Percentiles rank a stretch among this genome's conserved stretches.
Conservation (phyloP, 345 rosid species). For the Sapria himalayana region DNA sequence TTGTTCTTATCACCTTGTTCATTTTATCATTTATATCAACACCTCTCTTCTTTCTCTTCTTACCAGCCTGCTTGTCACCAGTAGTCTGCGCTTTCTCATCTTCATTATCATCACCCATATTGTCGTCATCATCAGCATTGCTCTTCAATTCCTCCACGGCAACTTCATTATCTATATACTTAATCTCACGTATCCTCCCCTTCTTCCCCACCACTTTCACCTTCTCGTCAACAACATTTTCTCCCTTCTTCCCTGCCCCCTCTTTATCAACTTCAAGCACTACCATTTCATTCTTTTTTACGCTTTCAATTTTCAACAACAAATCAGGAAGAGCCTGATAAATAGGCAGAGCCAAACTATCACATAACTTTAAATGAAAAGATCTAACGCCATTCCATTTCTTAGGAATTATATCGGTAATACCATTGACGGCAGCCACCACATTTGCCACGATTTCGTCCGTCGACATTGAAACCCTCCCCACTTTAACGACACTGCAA, state of each 20-base stretch:
- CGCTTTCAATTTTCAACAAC: constrained; percentile 36
- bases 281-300: constrained; percentile 7
- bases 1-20: constrained; percentile 1
- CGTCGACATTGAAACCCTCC: constrained; percentile 29
- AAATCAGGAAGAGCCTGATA: constrained; percentile 55
- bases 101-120: constrained; percentile 5
- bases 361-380: constrained; percentile 43
- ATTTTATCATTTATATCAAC: constrained; percentile 5
- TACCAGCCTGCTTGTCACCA: constrained; percentile 9
- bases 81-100: constrained; percentile 8
- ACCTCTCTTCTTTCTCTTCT: constrained; percentile 16
- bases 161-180: constrained; percentile 41
- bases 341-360: constrained; percentile 54
- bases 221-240: constrained; percentile 7
- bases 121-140: constrained; percentile 1
- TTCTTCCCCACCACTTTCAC: constrained; percentile 27
- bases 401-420: constrained; percentile 37
- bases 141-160: constrained; percentile 21
- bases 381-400: constrained; percentile 58
- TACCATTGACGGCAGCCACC: constrained; percentile 32
- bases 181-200: constrained; percentile 61
- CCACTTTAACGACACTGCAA: constrained; percentile 48
- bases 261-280: constrained; percentile 7
- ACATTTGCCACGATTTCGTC: constrained; percentile 32
- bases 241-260: constrained; percentile 7